Evolutionary conservation across 2,329 filamentous ascomycete genomes (phyloP), one percentile per base, ranked within the genome.

Genomic region (Trichoderma citrinoviride): DNA sequence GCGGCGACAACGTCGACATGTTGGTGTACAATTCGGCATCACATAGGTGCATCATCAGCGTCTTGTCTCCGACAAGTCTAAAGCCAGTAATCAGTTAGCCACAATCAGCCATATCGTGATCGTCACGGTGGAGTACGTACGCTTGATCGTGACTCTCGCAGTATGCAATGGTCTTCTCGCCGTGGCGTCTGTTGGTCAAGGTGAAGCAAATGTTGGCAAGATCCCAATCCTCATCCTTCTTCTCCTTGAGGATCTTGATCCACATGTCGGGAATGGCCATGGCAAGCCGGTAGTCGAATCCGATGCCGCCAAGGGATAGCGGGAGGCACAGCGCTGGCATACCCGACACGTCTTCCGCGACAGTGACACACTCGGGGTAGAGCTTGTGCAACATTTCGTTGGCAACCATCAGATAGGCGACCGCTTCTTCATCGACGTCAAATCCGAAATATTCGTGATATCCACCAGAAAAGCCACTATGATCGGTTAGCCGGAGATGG

Each of bases 201-300:
- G 93, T 97, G 79, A 90, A 93, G 75, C 88, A 88, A 60, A 99
- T 90, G 70, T 85, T 89, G 65, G 86, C 87, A 77, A 99, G 90
- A 72, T 98, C 91, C 95, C 95, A 99, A 10, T 96, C 86, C 68
- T 92, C 85, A 72, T 99, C 95, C 73, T 90, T 85, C 76, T 92
- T 88, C 79, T 99, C 95, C 78, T 99, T 99, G 67, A 98, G 78
- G 74, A 96, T 92, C 80, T 99, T 99, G 83, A 99, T 99, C 87
- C 96, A 99, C 87, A 99, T 91, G 77, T 99, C 95, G 4, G 95
- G 95, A 68, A 99, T 88, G 5, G 95, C 95, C 95, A 99, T 99
- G 63, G 93, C 93, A 37, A 99, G 86, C 70, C 95, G 88, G 78
- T 99, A 99, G 79, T 99, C 95, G 75, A 99, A 99, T 27, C 95